Base-by-base conservation (phyloP, 2,329 filamentous ascomycete species). In the Colletotrichum sp. region DNA sequence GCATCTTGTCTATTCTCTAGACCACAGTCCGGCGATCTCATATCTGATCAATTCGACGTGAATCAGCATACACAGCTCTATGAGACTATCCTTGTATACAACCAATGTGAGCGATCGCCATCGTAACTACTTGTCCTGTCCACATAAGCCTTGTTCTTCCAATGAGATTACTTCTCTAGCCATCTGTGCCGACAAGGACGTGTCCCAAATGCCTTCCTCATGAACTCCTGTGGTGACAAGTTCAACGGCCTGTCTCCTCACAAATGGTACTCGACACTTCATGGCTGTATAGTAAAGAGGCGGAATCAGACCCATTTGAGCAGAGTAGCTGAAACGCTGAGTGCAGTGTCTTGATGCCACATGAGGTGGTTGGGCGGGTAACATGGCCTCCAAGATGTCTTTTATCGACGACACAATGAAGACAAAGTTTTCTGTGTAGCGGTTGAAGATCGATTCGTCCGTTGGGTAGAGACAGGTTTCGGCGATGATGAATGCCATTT, bases 31-130 rank as follows among this genome's bases (percentile, higher is more conserved):
- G n/a, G n/a, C n/a, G n/a, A n/a, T n/a, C n/a, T n/a, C n/a, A n/a
- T n/a, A n/a, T n/a, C n/a, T n/a, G n/a, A n/a, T n/a, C n/a, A n/a
- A n/a, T n/a, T n/a, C n/a, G n/a, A n/a, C n/a, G n/a, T n/a, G n/a
- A n/a, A n/a, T n/a, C n/a, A n/a, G n/a, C n/a, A n/a, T n/a, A n/a
- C n/a, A n/a, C n/a, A n/a, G n/a, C n/a, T 43, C 8, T 18, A 10
- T 10, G 39, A 43, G 39, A 43, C 1, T 0, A n/a, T n/a, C 5
- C 16, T n/a, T n/a, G 0, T 43, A 43, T 0, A 43, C 39, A 2
- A 18, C 8, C 3, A 18, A 43, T 3, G 16, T 43, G 2, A 18
- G 39, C 16, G n/a, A n/a, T n/a, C n/a, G n/a, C n/a, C 39, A 3
- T 43, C 8, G 8, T 43, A 5, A 16, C 39, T 6, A 43, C 16